Evolutionary conservation across 148 eudicot species (phyloP).

Genomic region (Rhododendron molle): DNA sequence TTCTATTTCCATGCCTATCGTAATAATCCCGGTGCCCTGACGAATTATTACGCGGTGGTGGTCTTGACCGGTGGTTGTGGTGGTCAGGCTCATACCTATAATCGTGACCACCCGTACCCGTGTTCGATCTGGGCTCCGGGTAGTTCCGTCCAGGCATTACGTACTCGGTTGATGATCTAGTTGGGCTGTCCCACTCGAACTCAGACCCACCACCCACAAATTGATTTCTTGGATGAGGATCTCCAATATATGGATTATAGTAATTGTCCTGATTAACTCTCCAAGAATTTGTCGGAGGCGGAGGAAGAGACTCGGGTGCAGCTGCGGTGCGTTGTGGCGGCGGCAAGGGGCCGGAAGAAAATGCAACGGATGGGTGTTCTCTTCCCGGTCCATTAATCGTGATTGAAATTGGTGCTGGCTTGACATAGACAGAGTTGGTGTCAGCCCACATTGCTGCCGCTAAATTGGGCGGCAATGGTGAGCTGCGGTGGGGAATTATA

Average conservation of each 20-base stretch:
- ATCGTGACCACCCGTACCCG: conserved; percentile 15
- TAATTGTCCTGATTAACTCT: conserved; percentile 24
- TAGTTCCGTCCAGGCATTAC: conserved; percentile 22
- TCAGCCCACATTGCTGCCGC: neutral
- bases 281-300: conserved; percentile 16
- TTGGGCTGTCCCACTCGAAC: conserved; percentile 57
- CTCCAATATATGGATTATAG: conserved; percentile 28
- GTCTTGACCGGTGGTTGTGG: conserved; percentile 29
- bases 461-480: neutral
- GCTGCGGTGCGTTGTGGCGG: conserved; percentile 14
- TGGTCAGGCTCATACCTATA: conserved; percentile 23
- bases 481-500: neutral
- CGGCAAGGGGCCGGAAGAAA: conserved; percentile 6
- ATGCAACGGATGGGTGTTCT: neutral
- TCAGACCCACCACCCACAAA: conserved; percentile 10
- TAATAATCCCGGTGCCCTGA: conserved; percentile 30
- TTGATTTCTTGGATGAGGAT: conserved; percentile 23
- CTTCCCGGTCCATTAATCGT: neutral
- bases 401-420: neutral
- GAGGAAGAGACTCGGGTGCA: conserved; percentile 23
- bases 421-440: neutral
- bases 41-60: conserved; percentile 24
- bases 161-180: conserved; percentile 34
- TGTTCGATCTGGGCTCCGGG: conserved; percentile 25
- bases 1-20: conserved; percentile 30